phyloP scores from a whole-genome alignment of 495 filamentous ascomycete species.

The Daldinia childiae region DNA sequence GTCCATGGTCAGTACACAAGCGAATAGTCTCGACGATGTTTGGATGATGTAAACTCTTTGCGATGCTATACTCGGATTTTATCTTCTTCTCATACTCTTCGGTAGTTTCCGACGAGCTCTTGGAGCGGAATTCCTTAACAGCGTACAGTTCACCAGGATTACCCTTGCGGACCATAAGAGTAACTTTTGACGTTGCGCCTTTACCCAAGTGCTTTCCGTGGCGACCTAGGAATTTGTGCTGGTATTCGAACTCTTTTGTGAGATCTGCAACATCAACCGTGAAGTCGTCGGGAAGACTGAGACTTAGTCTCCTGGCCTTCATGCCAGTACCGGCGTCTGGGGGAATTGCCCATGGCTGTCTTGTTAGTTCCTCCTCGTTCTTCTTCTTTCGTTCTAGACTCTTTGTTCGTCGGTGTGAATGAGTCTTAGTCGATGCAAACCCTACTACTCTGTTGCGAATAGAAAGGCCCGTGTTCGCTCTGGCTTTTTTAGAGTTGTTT shows the following conservation, averaged over 20 bases:
- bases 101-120: slow-evolving; percentile 65
- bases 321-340: slow-evolving; percentile 70
- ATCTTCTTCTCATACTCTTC: slow-evolving; percentile 80
- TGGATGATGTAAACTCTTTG: slow-evolving; percentile 78
- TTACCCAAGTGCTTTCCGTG: slow-evolving; percentile 73
- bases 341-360: slow-evolving; percentile 61
- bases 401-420: slow-evolving; percentile 40
- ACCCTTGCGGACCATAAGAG: slow-evolving; percentile 69
- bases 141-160: slow-evolving; percentile 68
- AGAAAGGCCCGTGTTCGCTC: slow-evolving; percentile 59
- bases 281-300: slow-evolving; percentile 71
- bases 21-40: slow-evolving; percentile 80
- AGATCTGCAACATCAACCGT: slow-evolving; percentile 70
- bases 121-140: slow-evolving; percentile 80
- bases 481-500: slow-evolving; percentile 54
- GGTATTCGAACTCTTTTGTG: slow-evolving; percentile 65
- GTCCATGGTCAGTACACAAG: slow-evolving; percentile 70
- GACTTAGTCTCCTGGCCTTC: slow-evolving; percentile 70
- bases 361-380: slow-evolving; percentile 40
- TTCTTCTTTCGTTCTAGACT: slow-evolving; percentile 46
- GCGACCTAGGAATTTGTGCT: slow-evolving; percentile 65
- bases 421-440: slow-evolving; percentile 40
- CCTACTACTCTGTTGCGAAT: slow-evolving; percentile 53
- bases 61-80: slow-evolving; percentile 81
- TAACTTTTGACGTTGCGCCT: slow-evolving; percentile 77